Percentiles rank a stretch among this genome's conserved stretches.
phyloP scores from a whole-genome alignment of 345 rosid species.

The Linum trigynum region DNA sequence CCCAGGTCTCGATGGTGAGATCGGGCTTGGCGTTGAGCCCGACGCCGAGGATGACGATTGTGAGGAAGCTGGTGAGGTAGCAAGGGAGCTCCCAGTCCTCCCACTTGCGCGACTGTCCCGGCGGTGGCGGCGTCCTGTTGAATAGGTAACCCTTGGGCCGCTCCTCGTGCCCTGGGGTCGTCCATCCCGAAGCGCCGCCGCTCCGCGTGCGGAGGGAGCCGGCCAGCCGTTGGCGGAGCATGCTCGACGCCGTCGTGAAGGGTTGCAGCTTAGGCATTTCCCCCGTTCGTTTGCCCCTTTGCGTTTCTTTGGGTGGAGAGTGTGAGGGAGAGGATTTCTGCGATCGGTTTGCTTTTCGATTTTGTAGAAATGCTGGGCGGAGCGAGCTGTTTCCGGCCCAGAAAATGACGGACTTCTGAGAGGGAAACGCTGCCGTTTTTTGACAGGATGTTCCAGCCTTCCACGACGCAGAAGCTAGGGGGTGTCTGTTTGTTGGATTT shows the following conservation, averaged over 20 bases:
- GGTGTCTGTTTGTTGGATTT: too few species aligned
- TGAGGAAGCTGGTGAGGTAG: constrained; percentile 91
- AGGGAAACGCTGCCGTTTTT: too few species aligned
- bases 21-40: constrained; percentile 98
- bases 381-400: too few species aligned
- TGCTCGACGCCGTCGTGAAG: constrained; percentile 28
- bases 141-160: constrained; percentile 81
- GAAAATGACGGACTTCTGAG: too few species aligned
- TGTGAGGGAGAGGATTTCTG: background rate
- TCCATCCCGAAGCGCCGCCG: constrained; percentile 47
- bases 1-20: constrained; percentile 99
- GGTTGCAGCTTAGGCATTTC: constrained; percentile 8
- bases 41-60: constrained; percentile 90
- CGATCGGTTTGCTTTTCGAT: background rate
- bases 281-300: background rate
- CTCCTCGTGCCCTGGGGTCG: constrained; percentile 83
- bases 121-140: constrained; percentile 63
- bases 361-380: too few species aligned
- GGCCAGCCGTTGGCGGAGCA: constrained; percentile 58
- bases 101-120: constrained; percentile 87
- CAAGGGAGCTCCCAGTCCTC: constrained; percentile 99
- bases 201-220: constrained; percentile 33
- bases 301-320: background rate
- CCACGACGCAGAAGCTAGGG: too few species aligned
- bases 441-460: too few species aligned